Evolutionary conservation across 78 protist species (phyloP).

Genomic region (Diacronema lutheri): DNA sequence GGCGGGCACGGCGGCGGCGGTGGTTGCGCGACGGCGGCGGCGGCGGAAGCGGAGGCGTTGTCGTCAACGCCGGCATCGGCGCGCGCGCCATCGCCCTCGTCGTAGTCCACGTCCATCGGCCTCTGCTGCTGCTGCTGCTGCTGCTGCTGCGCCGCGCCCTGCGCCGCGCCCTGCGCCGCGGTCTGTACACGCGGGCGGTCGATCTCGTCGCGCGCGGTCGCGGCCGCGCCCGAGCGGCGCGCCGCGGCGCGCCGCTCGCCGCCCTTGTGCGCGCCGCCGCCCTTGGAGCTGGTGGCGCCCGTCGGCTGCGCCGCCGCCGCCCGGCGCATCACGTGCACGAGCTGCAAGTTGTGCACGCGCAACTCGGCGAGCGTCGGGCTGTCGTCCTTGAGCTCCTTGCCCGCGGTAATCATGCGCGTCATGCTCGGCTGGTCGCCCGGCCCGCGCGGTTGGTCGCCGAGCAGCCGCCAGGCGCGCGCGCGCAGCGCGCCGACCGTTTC

Average conservation of each 20-base stretch:
- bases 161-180: not conserved
- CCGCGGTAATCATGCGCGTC: not conserved
- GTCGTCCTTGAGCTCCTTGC: conserved; percentile 23
- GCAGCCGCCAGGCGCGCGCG: not conserved
- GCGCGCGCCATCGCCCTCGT: not conserved
- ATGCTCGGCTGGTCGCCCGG: not conserved
- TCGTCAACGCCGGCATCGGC: not conserved
- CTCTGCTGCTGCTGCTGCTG: too few relatives aligned
- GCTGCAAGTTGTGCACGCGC: not conserved
- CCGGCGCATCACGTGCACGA: conserved; percentile 3
- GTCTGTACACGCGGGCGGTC: too few relatives aligned
- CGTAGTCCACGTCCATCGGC: not conserved
- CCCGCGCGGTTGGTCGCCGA: too few relatives aligned
- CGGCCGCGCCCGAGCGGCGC: too few relatives aligned
- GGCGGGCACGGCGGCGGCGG: too few relatives aligned
- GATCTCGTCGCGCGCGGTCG: too few relatives aligned
- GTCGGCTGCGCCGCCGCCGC: not conserved
- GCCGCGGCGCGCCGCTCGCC: too few relatives aligned
- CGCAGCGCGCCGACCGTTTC: not conserved
- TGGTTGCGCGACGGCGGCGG: too few relatives aligned
- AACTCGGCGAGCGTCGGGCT: not conserved
- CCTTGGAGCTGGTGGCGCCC: too few relatives aligned
- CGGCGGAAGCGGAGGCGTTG: too few relatives aligned
- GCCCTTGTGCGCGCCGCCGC: too few relatives aligned
- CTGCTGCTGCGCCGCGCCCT: not conserved